Conservation (phyloP, 805 yeast species). For the Saturnispora mendoncae region DNA sequence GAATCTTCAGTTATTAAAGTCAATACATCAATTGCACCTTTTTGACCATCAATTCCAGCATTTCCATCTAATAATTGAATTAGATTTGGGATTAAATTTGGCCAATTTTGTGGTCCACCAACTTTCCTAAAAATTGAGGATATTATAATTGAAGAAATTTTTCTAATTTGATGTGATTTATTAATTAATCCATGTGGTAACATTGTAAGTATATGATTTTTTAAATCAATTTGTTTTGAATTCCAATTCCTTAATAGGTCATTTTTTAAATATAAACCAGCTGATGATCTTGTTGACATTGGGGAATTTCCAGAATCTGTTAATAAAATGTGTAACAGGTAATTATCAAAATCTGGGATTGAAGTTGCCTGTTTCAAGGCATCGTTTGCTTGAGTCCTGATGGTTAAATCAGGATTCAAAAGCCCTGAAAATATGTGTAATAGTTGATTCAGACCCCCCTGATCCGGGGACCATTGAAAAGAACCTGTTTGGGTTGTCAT, state of each 20-base stretch:
- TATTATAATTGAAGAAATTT: conserved; percentile 84
- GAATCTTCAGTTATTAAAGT: conserved; percentile 89
- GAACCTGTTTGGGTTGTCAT: conserved; percentile 4
- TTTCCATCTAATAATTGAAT: conserved; percentile 47
- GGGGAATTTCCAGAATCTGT: conserved; percentile 35
- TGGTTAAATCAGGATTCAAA: conserved; percentile 46
- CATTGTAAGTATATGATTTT: conserved; percentile 29
- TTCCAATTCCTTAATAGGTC: conserved; percentile 39
- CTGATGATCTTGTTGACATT: conserved; percentile 70
- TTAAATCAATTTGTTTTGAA: conserved; percentile 24
- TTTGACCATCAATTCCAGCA: conserved; percentile 41
- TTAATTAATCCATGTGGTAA: conserved; percentile 43
- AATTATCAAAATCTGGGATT: conserved; percentile 75
- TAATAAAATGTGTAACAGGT: conserved; percentile 62
- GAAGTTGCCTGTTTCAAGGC: conserved; percentile 60
- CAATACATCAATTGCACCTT: conserved; percentile 75
- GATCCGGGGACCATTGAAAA: conserved; percentile 37
- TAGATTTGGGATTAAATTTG: conserved; percentile 59
- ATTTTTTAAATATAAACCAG: conserved; percentile 82
- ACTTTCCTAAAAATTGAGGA: conserved; percentile 63
- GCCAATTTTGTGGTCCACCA: conserved; percentile 63
- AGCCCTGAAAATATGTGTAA: conserved; percentile 62
- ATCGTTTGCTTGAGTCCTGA: conserved; percentile 59
- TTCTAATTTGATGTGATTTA: conserved; percentile 55
- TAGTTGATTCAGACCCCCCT: conserved; percentile 53